Percentiles rank a stretch among this genome's conserved stretches.
Evolutionary conservation across 2,329 filamentous ascomycete species (phyloP).

Genomic region (Cercospora brassicicola): DNA sequence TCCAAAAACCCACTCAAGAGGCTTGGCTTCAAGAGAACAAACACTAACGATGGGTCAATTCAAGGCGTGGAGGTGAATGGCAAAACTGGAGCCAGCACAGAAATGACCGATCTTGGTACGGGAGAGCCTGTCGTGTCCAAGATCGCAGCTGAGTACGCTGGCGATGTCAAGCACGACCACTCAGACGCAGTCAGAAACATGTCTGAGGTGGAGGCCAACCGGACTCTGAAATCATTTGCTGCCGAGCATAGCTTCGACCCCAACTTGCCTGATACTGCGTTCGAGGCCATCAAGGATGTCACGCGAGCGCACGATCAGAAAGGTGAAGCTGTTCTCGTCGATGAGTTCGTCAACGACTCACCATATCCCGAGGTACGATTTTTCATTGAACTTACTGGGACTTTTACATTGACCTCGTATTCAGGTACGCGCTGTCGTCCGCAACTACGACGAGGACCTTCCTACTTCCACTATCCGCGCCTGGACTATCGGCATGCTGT

Average conservation of each 20-base stretch:
- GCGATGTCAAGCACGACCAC: constrained; percentile 20
- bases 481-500: constrained; percentile 62
- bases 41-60: constrained; percentile 23
- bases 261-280: constrained; percentile 63
- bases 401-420: too few species aligned
- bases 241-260: constrained; percentile 64
- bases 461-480: constrained; percentile 65
- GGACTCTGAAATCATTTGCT: constrained; percentile 56
- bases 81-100: constrained; percentile 12
- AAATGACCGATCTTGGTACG: constrained; percentile 16
- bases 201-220: constrained; percentile 32
- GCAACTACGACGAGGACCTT: constrained; percentile 64
- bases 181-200: constrained; percentile 22
- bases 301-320: constrained; percentile 57
- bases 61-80: neutral
- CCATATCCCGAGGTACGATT: constrained; percentile 62
- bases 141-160: constrained; percentile 23
- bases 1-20: constrained; percentile 24
- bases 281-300: constrained; percentile 61
- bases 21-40: constrained; percentile 30
- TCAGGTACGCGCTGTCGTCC: constrained; percentile 58
- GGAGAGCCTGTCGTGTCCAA: constrained; percentile 20
- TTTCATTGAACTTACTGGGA: too few species aligned
- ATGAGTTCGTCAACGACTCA: constrained; percentile 64
- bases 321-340: constrained; percentile 59